A percentile compares a stretch with the other conserved stretches of the same genome.
Evolutionary conservation across 768 basidiomycete genomes (phyloP).

Genomic region (Agrocybe praecox): DNA sequence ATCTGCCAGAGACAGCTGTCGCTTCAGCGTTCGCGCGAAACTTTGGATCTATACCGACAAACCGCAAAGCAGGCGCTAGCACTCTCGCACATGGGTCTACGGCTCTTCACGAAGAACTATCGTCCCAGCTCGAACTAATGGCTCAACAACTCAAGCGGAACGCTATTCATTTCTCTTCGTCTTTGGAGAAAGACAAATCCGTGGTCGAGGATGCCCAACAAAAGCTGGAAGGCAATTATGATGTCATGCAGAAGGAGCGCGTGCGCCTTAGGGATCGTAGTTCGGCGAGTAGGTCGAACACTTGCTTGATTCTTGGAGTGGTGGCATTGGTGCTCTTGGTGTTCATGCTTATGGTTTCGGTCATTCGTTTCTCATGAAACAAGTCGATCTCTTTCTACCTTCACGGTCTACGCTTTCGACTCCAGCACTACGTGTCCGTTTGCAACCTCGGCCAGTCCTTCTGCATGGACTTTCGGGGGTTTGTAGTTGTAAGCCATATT

Average conservation of each 20-base stretch:
- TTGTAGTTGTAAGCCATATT: too few relatives aligned
- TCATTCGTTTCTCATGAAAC: slow-evolving; percentile 59
- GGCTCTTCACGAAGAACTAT: slow-evolving; percentile 70
- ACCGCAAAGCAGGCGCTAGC: slow-evolving; percentile 13
- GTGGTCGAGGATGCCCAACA: slow-evolving; percentile 67
- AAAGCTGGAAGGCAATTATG: slow-evolving; percentile 76
- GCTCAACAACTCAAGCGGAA: slow-evolving; percentile 86
- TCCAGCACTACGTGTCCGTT: too few relatives aligned
- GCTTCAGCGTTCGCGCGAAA: slow-evolving; percentile 17
- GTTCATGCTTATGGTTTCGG: slow-evolving; percentile 70
- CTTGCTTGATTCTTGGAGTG: slow-evolving; percentile 68
- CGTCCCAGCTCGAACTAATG: slow-evolving; percentile 80
- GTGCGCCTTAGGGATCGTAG: slow-evolving; percentile 60
- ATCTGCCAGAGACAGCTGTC: slow-evolving; percentile 16
- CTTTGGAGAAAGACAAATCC: slow-evolving; percentile 73
- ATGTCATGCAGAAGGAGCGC: slow-evolving; percentile 67
- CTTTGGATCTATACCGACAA: slow-evolving; percentile 15
- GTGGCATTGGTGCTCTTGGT: slow-evolving; percentile 67
- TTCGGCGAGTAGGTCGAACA: slow-evolving; percentile 69
- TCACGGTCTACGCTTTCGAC: too few relatives aligned
- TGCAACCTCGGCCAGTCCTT: too few relatives aligned
- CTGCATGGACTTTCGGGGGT: too few relatives aligned
- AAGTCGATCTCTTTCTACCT: too few relatives aligned
- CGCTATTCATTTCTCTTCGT: slow-evolving; percentile 73
- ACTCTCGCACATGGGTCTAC: slow-evolving; percentile 25